Base-by-base conservation (phyloP, 768 basidiomycete genomes). In the Lyophyllum atratum region DNA sequence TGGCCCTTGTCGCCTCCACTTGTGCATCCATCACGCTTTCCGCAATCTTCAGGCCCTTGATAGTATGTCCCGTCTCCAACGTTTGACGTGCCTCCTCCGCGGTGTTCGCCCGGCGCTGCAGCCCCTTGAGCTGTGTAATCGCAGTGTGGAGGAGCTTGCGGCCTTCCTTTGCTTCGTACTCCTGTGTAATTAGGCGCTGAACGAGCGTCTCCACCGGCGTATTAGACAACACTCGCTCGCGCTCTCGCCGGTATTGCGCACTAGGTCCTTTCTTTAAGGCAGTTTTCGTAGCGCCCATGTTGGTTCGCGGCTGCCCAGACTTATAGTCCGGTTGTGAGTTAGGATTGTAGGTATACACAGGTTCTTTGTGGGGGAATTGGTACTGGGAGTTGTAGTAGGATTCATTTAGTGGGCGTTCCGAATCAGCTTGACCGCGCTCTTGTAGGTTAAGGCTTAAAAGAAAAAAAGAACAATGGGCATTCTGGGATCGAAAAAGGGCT, bases 21-120 rank as follows among this genome's bases (percentile, higher is more conserved):
- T 74, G 72, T 0, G 69, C 61, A 34, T 66, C 66, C n/a, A 73
- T 45, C 9, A 70, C 56, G 8, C 61, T 63, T 48, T 70, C 62
- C 4, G 68, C 67, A 3, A 64, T 64, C 45, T 68, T 71, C 15
- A 67, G 22, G 1, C 66, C 66, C 49, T 66, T 57, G 10, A 59
- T 55, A 4, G 61, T 54, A 47, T 66, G 65, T n/a, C 65, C 65
- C n/a, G 59, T 56, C 45, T 72, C 70, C 8, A 66, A 34, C 9
- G 19, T 17, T 21, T 51, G 55, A 4, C 39, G 46, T n/a, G 58
- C 56, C 28, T 58, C 58, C 48, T 67, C 64, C 12, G 62, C 60
- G 26, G 39, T 53, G 24, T 29, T 34, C 3, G 70, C 58, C 15
- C 64, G 64, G 33, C 58, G 29, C 31, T 53, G 56, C 10, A 67